phyloP scores from a whole-genome alignment of 1,139 yeast species.

The Suhomyces kunorum region DNA sequence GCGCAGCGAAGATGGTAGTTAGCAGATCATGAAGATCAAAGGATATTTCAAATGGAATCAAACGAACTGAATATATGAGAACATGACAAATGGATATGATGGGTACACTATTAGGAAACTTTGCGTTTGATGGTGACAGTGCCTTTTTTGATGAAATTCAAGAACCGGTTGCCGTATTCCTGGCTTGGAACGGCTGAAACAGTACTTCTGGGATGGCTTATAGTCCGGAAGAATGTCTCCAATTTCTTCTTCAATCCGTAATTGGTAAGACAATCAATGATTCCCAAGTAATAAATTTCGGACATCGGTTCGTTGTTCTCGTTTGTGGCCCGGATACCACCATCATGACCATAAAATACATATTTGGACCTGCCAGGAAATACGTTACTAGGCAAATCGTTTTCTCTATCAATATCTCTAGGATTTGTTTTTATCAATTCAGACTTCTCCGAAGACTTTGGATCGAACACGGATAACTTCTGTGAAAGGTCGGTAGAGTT shows the following conservation, averaged over 20 bases:
- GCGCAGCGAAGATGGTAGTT: neutral
- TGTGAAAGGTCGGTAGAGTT: slow-evolving; percentile 35
- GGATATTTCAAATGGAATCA: slow-evolving; percentile 1
- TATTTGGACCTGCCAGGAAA: slow-evolving; percentile 53
- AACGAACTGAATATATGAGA: slow-evolving; percentile 9
- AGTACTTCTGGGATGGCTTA: slow-evolving; percentile 66
- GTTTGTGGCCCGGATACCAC: slow-evolving; percentile 81
- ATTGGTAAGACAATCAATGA: slow-evolving; percentile 89
- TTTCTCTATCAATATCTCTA: slow-evolving; percentile 39
- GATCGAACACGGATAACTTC: slow-evolving; percentile 51
- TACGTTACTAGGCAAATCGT: slow-evolving; percentile 48
- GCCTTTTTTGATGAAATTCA: slow-evolving; percentile 60
- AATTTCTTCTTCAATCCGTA: slow-evolving; percentile 74
- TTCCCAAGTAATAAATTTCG: slow-evolving; percentile 85
- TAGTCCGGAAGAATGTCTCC: slow-evolving; percentile 84
- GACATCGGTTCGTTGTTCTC: slow-evolving; percentile 60
- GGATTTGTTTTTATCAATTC: slow-evolving; percentile 53
- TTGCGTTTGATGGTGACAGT: slow-evolving; percentile 18
- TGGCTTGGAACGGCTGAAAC: slow-evolving; percentile 88
- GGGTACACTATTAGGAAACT: slow-evolving; percentile 3
- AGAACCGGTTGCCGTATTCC: slow-evolving; percentile 88
- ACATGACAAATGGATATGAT: neutral
- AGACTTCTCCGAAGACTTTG: slow-evolving; percentile 41
- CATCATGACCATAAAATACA: slow-evolving; percentile 76
- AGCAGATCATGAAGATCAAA: slow-evolving; percentile 2